A percentile compares a stretch with the other conserved stretches of the same genome.
Conservation (phyloP, 2,329 filamentous ascomycete species). For the Scedosporium minutisporum region DNA sequence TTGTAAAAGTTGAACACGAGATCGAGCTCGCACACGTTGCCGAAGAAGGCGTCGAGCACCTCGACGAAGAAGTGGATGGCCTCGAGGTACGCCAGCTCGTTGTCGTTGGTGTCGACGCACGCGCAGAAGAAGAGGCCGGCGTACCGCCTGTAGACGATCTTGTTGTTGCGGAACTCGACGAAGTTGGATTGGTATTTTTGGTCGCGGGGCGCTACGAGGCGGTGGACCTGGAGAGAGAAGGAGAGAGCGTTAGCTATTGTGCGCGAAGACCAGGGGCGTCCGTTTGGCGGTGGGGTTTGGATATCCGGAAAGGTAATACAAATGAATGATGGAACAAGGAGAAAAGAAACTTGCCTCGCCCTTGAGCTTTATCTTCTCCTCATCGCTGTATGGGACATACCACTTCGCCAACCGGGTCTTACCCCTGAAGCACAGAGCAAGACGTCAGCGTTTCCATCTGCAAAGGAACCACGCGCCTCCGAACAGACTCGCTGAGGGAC, state of each 20-base stretch:
- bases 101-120: constrained; percentile 97
- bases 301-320: neutral
- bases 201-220: constrained; percentile 91
- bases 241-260: neutral
- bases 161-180: constrained; percentile 89
- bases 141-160: constrained; percentile 95
- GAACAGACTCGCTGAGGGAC: neutral
- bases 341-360: constrained; percentile 59
- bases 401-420: constrained; percentile 98
- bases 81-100: constrained; percentile 92
- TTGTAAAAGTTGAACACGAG: constrained; percentile 75
- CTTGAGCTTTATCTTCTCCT: constrained; percentile 98
- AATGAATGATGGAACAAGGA: neutral
- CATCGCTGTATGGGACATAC: constrained; percentile 97
- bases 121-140: constrained; percentile 98
- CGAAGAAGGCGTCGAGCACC: constrained; percentile 96
- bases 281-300: neutral
- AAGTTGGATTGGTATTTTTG: constrained; percentile 99
- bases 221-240: constrained; percentile 61
- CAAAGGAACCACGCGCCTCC: neutral
- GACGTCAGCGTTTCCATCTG: neutral
- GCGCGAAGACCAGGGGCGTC: neutral
- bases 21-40: constrained; percentile 97
- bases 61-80: constrained; percentile 99
- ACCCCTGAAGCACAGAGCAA: constrained; percentile 54